Percentiles rank a stretch among this genome's conserved stretches.
These are phyloP conservation scores for Coriaria nepalensis DNA, from an alignment of 306 rosid genomes.

Conservation along the genomic window DNA sequence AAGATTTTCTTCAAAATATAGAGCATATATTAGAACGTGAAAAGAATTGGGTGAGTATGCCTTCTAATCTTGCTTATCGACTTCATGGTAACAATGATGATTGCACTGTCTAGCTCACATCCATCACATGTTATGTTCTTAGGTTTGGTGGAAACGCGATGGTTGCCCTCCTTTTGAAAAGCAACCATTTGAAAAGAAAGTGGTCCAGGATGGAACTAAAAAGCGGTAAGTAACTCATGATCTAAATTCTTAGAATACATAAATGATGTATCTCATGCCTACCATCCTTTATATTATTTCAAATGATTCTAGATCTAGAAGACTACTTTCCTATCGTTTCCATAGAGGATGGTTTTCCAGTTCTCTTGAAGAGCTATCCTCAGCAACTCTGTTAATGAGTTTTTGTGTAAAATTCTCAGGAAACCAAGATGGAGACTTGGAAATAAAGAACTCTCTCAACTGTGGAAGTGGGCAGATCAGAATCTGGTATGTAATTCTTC, in stretches of 20 bases:
- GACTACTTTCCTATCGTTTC: too few relatives aligned
- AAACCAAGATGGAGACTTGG: conserved; percentile 92
- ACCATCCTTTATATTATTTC: too few relatives aligned
- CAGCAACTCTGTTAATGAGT: not conserved
- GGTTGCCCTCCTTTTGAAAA: conserved; percentile 92
- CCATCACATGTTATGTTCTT: conserved; percentile 14
- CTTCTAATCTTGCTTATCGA: conserved; percentile 6
- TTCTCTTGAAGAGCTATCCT: too few relatives aligned
- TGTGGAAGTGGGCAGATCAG: conserved; percentile 99
- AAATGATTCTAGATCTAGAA: too few relatives aligned
- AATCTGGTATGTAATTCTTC: conserved; percentile 66
- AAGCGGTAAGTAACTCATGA: conserved; percentile 50
- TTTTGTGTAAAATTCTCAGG: conserved; percentile 29
- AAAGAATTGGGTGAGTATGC: conserved; percentile 75
- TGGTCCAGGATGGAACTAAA: conserved; percentile 51
- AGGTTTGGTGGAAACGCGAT: conserved; percentile 99
- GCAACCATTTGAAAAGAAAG: conserved; percentile 64
- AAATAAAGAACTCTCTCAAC: conserved; percentile 86
- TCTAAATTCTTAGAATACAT: not conserved
- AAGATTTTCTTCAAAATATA: conserved; percentile 59
- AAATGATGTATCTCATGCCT: not conserved
- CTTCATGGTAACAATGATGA: conserved; percentile 6
- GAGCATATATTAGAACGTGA: conserved; percentile 91
- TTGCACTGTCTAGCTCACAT: conserved; percentile 1
- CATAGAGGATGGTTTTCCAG: too few relatives aligned